Conservation (phyloP, 768 basidiomycete species). For the Suillus discolor region DNA sequence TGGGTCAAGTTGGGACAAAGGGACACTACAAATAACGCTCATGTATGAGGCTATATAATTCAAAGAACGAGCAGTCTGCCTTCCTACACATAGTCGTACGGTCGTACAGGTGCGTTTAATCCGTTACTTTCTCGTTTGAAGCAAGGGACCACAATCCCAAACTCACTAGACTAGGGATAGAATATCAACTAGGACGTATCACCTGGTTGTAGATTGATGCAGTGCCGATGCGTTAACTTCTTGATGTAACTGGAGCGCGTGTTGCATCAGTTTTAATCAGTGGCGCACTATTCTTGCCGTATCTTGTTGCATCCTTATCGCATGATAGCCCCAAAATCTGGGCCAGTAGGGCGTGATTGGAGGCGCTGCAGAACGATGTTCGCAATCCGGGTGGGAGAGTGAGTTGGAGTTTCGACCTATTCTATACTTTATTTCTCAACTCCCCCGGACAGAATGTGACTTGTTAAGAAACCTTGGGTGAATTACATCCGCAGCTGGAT, state of each 20-base stretch:
- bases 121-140: not conserved
- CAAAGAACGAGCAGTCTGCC: not conserved
- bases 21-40: not conserved
- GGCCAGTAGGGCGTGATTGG: not conserved
- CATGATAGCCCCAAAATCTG: not conserved
- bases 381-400: not conserved
- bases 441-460: not conserved
- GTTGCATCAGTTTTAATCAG: not conserved
- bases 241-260: not conserved
- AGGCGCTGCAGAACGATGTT: not conserved
- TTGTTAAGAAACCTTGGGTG: not conserved
- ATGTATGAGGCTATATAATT: not conserved
- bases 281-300: not conserved
- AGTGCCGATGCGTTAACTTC: not conserved
- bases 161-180: not conserved
- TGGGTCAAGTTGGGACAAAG: not conserved
- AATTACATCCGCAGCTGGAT: not conserved
- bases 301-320: not conserved
- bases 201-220: not conserved
- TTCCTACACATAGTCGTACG: not conserved
- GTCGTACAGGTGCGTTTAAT: not conserved
- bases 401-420: not conserved
- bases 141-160: not conserved
- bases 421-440: not conserved
- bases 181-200: not conserved